A percentile compares a stretch with the other conserved stretches of the same genome.
Evolutionary conservation across 306 rosid species (phyloP).

Genomic region (Fragaria vesca): DNA sequence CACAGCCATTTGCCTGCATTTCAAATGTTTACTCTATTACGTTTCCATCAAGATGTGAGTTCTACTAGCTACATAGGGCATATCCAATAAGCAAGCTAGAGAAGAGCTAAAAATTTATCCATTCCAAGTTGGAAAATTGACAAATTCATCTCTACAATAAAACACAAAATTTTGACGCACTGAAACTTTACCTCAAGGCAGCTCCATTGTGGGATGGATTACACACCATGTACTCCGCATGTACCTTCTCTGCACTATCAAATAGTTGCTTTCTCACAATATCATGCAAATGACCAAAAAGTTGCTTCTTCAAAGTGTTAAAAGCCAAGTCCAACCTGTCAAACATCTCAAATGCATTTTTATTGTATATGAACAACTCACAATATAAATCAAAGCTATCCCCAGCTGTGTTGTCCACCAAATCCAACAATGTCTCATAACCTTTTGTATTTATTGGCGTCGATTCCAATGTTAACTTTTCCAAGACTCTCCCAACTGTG

Average conservation of each 20-base stretch:
- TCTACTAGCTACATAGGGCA: background rate
- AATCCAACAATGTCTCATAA: background rate
- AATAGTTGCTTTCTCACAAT: background rate
- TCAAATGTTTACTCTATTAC: background rate
- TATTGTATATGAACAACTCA: background rate
- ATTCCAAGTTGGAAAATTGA: background rate
- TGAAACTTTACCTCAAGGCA: background rate
- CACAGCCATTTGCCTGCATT: background rate
- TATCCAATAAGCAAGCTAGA: background rate
- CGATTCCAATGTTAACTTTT: background rate
- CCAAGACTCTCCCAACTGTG: background rate
- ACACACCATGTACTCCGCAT: background rate
- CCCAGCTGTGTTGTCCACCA: background rate
- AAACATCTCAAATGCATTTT: background rate
- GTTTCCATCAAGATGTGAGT: background rate
- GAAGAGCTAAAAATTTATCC: background rate
- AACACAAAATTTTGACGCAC: background rate
- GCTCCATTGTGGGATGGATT: background rate
- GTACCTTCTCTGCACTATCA: background rate
- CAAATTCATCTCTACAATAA: background rate
- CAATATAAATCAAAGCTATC: background rate
- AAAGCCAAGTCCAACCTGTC: constrained; percentile 8
- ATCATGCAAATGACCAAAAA: background rate
- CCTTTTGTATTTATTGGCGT: constrained; percentile 3
- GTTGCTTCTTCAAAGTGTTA: background rate